These are phyloP conservation scores for Hypoxylon sp. DNA, from an alignment of 2,329 filamentous ascomycete genomes.

Conservation along the genomic window DNA sequence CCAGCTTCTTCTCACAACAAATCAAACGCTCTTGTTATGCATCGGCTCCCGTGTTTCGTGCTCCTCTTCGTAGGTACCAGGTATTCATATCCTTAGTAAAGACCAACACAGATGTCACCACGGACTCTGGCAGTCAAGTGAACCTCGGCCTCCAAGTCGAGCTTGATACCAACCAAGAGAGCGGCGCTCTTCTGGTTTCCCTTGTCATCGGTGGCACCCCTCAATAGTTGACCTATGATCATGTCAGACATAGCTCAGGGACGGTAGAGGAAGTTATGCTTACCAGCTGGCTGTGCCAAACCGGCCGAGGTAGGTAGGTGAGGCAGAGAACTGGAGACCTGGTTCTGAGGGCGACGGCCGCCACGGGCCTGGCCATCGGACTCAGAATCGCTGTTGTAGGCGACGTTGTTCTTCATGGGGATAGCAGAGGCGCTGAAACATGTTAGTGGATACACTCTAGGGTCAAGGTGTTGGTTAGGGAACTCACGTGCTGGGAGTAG, in stretches of 20 bases:
- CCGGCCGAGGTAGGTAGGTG: constrained; percentile 40
- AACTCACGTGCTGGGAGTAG: constrained; percentile 41
- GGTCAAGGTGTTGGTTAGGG: neutral
- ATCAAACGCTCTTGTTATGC: constrained; percentile 11
- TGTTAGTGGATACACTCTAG: constrained; percentile 25
- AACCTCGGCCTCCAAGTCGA: constrained; percentile 69
- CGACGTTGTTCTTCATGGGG: constrained; percentile 44
- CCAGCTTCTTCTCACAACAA: constrained; percentile 24
- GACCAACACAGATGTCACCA: constrained; percentile 67
- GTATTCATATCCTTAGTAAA: constrained; percentile 60
- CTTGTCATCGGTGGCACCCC: constrained; percentile 64
- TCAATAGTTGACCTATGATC: constrained; percentile 60
- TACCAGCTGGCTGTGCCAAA: constrained; percentile 42
- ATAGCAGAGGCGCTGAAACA: constrained; percentile 35
- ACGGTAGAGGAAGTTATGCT: constrained; percentile 28
- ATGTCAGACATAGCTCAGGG: neutral
- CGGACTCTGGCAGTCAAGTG: constrained; percentile 67
- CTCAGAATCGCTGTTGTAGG: constrained; percentile 49
- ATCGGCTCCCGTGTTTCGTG: too few relatives aligned
- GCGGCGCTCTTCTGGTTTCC: constrained; percentile 66
- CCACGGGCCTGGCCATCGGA: constrained; percentile 48
- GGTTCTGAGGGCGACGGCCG: constrained; percentile 38
- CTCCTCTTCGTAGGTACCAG: too few relatives aligned
- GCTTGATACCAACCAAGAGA: constrained; percentile 68
- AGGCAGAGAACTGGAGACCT: constrained; percentile 34